A percentile compares a stretch with the other conserved stretches of the same genome.
Conservation (phyloP, 2,329 filamentous ascomycete genomes). For the Chaetomium sp. region DNA sequence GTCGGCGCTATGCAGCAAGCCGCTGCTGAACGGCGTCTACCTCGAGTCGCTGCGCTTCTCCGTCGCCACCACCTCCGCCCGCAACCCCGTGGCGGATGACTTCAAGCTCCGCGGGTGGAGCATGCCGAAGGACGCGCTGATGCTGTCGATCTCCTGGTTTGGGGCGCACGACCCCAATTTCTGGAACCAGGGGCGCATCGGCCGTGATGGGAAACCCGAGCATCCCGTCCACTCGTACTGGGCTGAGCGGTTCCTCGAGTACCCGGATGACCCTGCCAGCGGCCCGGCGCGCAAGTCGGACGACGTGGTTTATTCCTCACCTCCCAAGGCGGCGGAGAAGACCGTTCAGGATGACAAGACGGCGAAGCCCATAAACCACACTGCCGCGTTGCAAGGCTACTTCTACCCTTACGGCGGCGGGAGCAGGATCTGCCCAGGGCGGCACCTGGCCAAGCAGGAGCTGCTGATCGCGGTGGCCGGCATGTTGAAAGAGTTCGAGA, state of each 20-base stretch:
- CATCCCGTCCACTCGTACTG: constrained; percentile 41
- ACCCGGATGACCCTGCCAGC: constrained; percentile 36
- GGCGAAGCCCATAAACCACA: constrained; percentile 25
- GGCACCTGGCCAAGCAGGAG: constrained; percentile 30
- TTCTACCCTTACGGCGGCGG: constrained; percentile 33
- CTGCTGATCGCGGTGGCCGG: constrained; percentile 25
- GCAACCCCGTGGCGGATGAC: constrained; percentile 22
- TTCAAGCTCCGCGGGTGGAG: constrained; percentile 37
- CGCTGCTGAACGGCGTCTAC: constrained; percentile 26
- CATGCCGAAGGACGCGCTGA: constrained; percentile 35
- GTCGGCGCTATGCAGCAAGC: constrained; percentile 20
- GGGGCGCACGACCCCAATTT: constrained; percentile 35
- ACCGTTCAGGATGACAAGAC: constrained; percentile 25
- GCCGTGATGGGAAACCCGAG: constrained; percentile 26
- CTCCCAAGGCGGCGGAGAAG: constrained; percentile 5
- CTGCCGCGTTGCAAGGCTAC: constrained; percentile 20
- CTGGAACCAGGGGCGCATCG: constrained; percentile 38
- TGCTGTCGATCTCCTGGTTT: constrained; percentile 36
- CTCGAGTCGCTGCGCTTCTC: constrained; percentile 27
- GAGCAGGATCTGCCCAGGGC: constrained; percentile 30
- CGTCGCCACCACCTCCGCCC: constrained; percentile 25
- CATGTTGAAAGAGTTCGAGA: constrained; percentile 28
- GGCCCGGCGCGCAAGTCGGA: constrained; percentile 34
- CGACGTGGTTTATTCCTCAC: constrained; percentile 22
- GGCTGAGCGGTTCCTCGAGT: constrained; percentile 42